Base-by-base conservation (phyloP, 1,139 yeast species). In the Hemisphaericaspora lyxosophila region DNA sequence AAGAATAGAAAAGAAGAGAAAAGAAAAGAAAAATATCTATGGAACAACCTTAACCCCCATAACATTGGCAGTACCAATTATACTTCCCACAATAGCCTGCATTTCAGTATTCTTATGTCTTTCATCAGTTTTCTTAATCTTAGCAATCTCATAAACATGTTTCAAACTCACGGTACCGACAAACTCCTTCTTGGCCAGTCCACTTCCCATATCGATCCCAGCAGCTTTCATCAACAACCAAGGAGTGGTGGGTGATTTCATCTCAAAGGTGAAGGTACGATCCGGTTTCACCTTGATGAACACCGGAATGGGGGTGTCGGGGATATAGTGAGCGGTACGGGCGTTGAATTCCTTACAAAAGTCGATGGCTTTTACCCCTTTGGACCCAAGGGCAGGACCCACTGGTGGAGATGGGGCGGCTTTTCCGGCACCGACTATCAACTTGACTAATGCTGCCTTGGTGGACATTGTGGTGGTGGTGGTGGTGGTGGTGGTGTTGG, bases 371-470 rank as follows among this genome's bases (percentile, higher is more conserved):
- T 94, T 94, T 41, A 92, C 96, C 70, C 98, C 99, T 61, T 92
- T 90, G 43, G 98, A 92, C 49, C 98, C 99, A 40, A 92, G 72
- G 0, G 98, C 98, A 27, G 99, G 99, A 48, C 99, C 98, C 16
- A 92, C 97, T 5, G 99, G 99, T 25, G 99, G 99, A 1, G 96
- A 85, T 30, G 99, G 98, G 1, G 97, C 94, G 0, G 99, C 99
- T 60, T 89, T 89, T 6, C 97, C 97, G 4, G 98, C 98, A n/a
- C 94, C 96, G 4, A 92, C 97, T 42, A 92, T 82, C 48, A 92
- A 78, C 63, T 90, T 92, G 42, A 92, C 89, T 52, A 90, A 62
- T 37, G 85, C 75, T 47, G 63, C 65, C 49, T 63, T 66, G 30
- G 65, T 53, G 33, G 75, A 57, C 70, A 64, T 66, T 11, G 22